phyloP scores from a whole-genome alignment of 768 basidiomycete genomes.

The Tulasnella calospora region DNA sequence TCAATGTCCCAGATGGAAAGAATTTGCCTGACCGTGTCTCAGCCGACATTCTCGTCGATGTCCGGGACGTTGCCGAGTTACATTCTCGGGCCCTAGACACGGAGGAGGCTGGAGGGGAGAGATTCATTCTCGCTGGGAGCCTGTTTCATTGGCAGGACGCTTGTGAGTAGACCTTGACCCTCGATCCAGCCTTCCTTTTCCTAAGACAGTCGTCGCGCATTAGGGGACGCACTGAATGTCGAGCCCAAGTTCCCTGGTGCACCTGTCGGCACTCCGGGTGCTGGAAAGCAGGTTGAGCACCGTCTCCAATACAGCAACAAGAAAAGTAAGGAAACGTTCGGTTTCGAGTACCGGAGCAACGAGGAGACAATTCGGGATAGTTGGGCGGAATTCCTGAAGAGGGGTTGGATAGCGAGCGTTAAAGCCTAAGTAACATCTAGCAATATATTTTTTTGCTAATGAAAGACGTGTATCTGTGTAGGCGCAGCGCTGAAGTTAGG shows the following conservation, averaged over 20 bases:
- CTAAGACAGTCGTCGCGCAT: background rate
- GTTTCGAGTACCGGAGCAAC: background rate
- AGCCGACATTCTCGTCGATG: background rate
- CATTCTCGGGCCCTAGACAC: background rate
- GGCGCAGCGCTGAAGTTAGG: too few species aligned
- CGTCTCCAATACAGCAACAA: background rate
- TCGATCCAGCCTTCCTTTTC: background rate
- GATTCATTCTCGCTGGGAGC: background rate
- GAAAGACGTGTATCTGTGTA: too few species aligned
- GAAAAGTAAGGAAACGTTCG: background rate
- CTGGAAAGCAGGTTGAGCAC: background rate
- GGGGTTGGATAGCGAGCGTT: background rate
- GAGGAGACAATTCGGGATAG: background rate
- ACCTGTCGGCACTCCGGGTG: background rate
- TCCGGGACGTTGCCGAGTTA: background rate
- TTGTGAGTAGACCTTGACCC: background rate
- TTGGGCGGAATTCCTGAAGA: background rate
- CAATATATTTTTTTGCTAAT: too few species aligned
- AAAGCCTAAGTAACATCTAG: too few species aligned
- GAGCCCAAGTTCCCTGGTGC: conserved; percentile 5
- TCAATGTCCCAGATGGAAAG: background rate
- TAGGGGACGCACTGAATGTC: background rate
- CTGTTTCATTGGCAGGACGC: background rate
- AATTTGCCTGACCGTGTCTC: background rate
- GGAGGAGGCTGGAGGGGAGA: background rate